Percentiles rank a stretch among this genome's conserved stretches.
Conservation (phyloP, 2,329 filamentous ascomycete species). For the Teratosphaeria viscida region DNA sequence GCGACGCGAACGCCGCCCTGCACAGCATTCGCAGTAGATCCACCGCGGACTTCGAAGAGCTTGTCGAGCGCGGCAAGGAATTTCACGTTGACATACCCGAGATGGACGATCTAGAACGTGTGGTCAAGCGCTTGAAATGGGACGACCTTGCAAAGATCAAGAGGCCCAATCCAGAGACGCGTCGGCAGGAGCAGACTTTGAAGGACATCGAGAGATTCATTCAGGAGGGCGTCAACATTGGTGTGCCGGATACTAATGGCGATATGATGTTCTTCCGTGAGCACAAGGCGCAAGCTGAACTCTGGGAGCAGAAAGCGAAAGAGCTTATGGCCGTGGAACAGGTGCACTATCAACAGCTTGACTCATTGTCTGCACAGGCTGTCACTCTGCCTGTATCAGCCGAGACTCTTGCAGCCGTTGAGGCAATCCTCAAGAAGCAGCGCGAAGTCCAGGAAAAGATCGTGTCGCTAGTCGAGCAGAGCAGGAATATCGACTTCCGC, state of each 20-base stretch:
- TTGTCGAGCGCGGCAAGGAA: slow-evolving; percentile 77
- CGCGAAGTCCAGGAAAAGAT: slow-evolving; percentile 88
- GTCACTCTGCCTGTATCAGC: slow-evolving; percentile 67
- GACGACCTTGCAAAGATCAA: slow-evolving; percentile 62
- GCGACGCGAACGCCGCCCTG: slow-evolving; percentile 60
- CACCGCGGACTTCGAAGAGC: slow-evolving; percentile 70
- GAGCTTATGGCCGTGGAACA: slow-evolving; percentile 87
- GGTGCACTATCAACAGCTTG: slow-evolving; percentile 88
- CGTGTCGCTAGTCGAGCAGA: slow-evolving; percentile 66
- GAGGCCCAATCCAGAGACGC: slow-evolving; percentile 18
- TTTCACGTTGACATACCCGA: slow-evolving; percentile 91
- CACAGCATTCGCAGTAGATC: slow-evolving; percentile 53
- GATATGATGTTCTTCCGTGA: slow-evolving; percentile 67
- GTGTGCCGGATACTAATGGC: slow-evolving; percentile 70
- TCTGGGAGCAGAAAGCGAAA: slow-evolving; percentile 87
- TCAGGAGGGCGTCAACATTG: slow-evolving; percentile 63
- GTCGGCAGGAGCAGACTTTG: slow-evolving; percentile 53
- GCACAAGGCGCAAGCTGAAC: slow-evolving; percentile 63
- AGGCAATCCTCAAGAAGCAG: slow-evolving; percentile 90
- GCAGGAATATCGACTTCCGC: slow-evolving; percentile 61
- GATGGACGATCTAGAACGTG: slow-evolving; percentile 67
- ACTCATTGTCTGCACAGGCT: slow-evolving; percentile 80
- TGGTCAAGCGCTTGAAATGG: slow-evolving; percentile 82
- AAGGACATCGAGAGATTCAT: slow-evolving; percentile 72
- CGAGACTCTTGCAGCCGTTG: slow-evolving; percentile 71